These are phyloP conservation scores for Pelargonium citronellum DNA, from an alignment of 441 rosid species.

Conservation along the genomic window DNA sequence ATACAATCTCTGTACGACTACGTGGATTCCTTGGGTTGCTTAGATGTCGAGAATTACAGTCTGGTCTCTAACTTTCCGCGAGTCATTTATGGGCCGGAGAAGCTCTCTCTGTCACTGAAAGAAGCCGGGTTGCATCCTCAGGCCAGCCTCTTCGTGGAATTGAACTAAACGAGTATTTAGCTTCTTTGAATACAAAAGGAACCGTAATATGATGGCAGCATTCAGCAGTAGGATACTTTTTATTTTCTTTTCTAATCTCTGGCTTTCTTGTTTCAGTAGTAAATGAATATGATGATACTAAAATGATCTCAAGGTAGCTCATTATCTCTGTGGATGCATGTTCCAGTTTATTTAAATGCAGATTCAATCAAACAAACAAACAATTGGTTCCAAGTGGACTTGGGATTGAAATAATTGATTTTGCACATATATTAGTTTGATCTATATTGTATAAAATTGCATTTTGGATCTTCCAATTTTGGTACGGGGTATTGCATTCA, in stretches of 20 bases:
- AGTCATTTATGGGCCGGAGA: slow-evolving; percentile 56
- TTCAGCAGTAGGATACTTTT: slow-evolving; percentile 14
- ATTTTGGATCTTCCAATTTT: too few species aligned
- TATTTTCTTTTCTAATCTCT: slow-evolving; percentile 12
- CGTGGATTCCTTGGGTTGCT: slow-evolving; percentile 78
- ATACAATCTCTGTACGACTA: slow-evolving; percentile 70
- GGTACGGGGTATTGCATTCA: too few species aligned
- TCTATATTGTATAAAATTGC: too few species aligned
- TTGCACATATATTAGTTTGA: slow-evolving; percentile 15
- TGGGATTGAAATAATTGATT: slow-evolving; percentile 26
- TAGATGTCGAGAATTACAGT: slow-evolving; percentile 63
- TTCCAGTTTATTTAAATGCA: slow-evolving; percentile 16
- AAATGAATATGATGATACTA: slow-evolving; percentile 8
- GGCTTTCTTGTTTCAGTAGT: slow-evolving; percentile 17
- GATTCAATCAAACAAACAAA: slow-evolving; percentile 8
- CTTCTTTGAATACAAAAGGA: slow-evolving; percentile 6
- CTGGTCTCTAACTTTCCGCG: slow-evolving; percentile 89
- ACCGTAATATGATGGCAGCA: slow-evolving; percentile 13
- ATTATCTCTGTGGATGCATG: slow-evolving; percentile 3
- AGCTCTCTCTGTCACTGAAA: slow-evolving; percentile 51
- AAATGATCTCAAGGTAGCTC: slow-evolving; percentile 11
- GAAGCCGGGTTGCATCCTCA: slow-evolving; percentile 96
- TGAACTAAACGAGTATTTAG: slow-evolving; percentile 36
- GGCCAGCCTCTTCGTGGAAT: slow-evolving; percentile 94
- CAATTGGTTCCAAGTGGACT: slow-evolving; percentile 3